Base-by-base conservation (phyloP, 106 monocot genomes). In the Posidonia australis region DNA sequence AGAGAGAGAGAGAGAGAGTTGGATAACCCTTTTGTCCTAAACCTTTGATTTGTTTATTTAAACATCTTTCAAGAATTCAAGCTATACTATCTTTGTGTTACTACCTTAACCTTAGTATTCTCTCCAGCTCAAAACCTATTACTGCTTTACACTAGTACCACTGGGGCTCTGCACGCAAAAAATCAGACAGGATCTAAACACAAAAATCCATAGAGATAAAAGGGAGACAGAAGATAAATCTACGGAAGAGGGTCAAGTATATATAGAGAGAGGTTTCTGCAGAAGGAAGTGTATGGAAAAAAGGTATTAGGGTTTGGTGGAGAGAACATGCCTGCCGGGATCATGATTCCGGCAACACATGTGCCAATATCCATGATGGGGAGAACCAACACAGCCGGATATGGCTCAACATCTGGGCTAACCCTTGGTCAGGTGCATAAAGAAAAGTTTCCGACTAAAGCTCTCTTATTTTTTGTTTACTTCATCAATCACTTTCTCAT, bases 301-400 rank as follows among this genome's bases (percentile, higher is more conserved):
- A 46, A 32, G 24, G 21, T 62, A 64, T 59, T 83, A 84, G 79
- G 81, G 79, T 87, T 82, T 77, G 31, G 70, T 27, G 64, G 64
- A 45, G 67, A 60, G 44, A 63, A 30, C 52, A 84, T 86, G 81
- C 77, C 84, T 55, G 70, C 79, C 58, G 90, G 96, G 31, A 77
- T 98, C 67, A 90, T 90, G 87, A 77, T 83, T 72, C 87, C 90
- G 44, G 77, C 84, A 29, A 65, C 81, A 63, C 78, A 86, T 56
- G 42, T 86, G 60, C 64, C 76, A n/a, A n/a, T n/a, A 27, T 70
- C 84, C 46, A 76, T 83, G 76, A 72, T 76, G 64, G 79, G 86
- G 26, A 83, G 81, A 60, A 65, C 62, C 65, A 45, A 19, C 61
- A 66, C 62, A 25, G 58, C 60, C 1, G 69, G 69, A 10, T 82